These are phyloP conservation scores for Trametes cubensis DNA, from an alignment of 768 basidiomycete species.

Conservation along the genomic window DNA sequence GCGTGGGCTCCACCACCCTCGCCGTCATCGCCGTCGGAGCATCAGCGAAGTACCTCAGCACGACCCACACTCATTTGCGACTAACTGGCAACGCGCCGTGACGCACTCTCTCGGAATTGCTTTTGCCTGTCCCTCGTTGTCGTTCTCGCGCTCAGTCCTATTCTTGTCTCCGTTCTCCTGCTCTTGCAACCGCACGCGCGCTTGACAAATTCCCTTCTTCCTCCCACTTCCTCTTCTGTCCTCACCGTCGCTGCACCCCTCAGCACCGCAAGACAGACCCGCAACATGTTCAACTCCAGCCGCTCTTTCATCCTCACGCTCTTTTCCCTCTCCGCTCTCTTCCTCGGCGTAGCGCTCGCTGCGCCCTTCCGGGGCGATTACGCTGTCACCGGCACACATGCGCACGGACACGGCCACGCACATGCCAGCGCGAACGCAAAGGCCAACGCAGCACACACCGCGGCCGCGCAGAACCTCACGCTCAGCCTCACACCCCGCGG, in stretches of 20 bases:
- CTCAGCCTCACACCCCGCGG: constrained; percentile 9
- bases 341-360: neutral
- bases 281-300: constrained; percentile 19
- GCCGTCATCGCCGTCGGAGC: constrained; percentile 6
- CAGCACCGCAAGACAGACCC: neutral
- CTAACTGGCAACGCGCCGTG: neutral
- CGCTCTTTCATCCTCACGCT: constrained; percentile 21
- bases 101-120: neutral
- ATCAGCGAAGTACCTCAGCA: neutral
- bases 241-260: neutral
- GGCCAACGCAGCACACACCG: constrained; percentile 5
- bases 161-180: neutral
- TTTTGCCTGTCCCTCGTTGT: neutral
- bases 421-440: neutral
- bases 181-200: no score
- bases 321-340: constrained; percentile 7
- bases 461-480: neutral
- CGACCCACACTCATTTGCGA: no score
- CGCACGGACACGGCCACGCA: neutral
- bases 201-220: neutral
- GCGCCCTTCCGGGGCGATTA: constrained; percentile 3
- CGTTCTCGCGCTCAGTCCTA: neutral
- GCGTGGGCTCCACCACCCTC: neutral
- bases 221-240: neutral
- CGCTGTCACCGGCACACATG: neutral